Conservation (phyloP, 2,329 filamentous ascomycete species). For the Epicoccum sorghinum region DNA sequence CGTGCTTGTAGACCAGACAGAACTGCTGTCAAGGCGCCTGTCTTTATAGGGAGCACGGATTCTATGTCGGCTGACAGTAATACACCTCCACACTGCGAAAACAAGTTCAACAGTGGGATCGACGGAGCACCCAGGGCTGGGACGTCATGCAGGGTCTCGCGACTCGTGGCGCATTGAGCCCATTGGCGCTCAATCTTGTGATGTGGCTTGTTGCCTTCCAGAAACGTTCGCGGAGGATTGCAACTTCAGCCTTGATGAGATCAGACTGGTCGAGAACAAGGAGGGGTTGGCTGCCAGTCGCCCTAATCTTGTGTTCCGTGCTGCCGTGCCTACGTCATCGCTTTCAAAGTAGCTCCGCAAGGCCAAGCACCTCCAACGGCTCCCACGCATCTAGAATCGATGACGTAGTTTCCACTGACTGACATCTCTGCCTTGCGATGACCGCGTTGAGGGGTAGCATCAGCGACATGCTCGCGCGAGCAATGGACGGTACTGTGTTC, state of each 20-base stretch:
- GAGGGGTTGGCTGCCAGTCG: not conserved
- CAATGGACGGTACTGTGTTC: too few species aligned
- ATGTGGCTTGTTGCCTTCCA: conserved; percentile 21
- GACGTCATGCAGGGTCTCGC: conserved; percentile 36
- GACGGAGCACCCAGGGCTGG: conserved; percentile 4
- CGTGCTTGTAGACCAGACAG: not conserved
- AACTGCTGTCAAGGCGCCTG: not conserved
- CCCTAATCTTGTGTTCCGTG: conserved; percentile 10
- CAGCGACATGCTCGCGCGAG: too few species aligned
- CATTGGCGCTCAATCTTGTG: conserved; percentile 8
- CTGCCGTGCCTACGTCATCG: conserved; percentile 24
- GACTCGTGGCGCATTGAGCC: conserved; percentile 27
- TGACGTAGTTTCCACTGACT: too few species aligned
- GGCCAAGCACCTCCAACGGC: not conserved
- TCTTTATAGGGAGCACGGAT: conserved; percentile 16
- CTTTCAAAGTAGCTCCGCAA: conserved; percentile 17
- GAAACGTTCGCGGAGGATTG: conserved; percentile 5
- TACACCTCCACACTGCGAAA: conserved; percentile 18
- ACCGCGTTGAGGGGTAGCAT: too few species aligned
- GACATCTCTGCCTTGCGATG: too few species aligned
- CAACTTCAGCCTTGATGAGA: conserved; percentile 19
- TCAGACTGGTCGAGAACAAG: conserved; percentile 8
- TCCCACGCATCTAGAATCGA: too few species aligned
- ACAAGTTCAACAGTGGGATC: conserved; percentile 27
- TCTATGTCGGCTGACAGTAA: conserved; percentile 3